Evolutionary conservation across 2,329 filamentous ascomycete species (phyloP), one percentile per base, ranked within the genome.

Genomic region (Alternaria triticina): DNA sequence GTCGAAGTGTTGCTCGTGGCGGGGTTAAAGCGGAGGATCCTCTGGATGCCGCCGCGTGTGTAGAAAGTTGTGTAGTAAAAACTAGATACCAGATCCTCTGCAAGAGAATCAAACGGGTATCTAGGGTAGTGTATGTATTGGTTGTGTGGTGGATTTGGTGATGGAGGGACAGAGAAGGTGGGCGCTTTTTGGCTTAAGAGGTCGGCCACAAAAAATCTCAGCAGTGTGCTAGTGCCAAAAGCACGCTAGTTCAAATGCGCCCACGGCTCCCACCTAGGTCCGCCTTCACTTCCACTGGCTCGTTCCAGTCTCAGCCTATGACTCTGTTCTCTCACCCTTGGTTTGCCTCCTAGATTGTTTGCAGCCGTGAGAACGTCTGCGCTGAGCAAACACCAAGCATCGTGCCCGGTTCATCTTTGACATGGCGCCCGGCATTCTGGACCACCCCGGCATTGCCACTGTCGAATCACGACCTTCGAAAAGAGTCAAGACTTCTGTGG

Each of bases 31-130:
- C 79, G 71, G 77, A 76, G 79, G 77, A 78, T 80, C 77, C 76
- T 76, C 76, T 67, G 74, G 76, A 79, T 80, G 77, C 79, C 79
- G 81, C 79, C 77, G 74, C 75, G 68, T 52, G 66, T 63, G 68
- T 57, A 66, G 66, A 69, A 70, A 73, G 71, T 74, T 66, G 54
- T 69, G 70, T 61, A 40, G 60, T 63, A 72, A 76, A 76, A 77
- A 75, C 81, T 82, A 84, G 83, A 83, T 81, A 82, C 78, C 81
- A 72, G 77, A 82, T 82, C 79, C 82, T 82, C 82, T 71, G 68
- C 68, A 67, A 68, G 81, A 83, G 81, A 83, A 81, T 82, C 77
- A 67, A 75, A 75, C 61, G 65, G 78, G 78, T 82, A 80, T 81
- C 77, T 82, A 80, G 80, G 65, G 67, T 58, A 67, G 56, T 67